These are phyloP conservation scores for Salix arbutifolia DNA, from an alignment of 345 rosid species.

Conservation along the genomic window DNA sequence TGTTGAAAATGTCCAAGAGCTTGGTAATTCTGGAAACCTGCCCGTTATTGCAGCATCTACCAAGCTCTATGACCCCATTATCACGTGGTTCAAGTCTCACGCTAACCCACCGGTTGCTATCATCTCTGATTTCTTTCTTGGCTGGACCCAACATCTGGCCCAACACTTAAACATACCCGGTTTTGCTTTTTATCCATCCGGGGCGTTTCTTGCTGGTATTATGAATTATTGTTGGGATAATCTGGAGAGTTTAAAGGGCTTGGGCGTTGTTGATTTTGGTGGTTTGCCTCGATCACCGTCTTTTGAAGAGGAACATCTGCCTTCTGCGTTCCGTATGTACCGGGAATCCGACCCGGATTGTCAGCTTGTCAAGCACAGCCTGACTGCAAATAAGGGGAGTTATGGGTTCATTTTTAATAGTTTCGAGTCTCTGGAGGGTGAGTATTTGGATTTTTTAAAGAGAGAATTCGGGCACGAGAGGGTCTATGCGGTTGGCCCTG, in stretches of 20 bases:
- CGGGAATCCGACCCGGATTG: conserved; percentile 32
- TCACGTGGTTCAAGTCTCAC: conserved; percentile 56
- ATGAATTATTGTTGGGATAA: conserved; percentile 25
- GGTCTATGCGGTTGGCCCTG: conserved; percentile 57
- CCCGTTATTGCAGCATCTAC: conserved; percentile 39
- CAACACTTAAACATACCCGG: conserved; percentile 36
- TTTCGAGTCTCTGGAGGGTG: conserved; percentile 42
- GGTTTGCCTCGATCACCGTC: conserved; percentile 51
- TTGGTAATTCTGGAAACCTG: conserved; percentile 44
- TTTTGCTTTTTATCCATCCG: conserved; percentile 43
- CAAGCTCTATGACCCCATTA: conserved; percentile 41
- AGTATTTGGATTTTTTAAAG: conserved; percentile 34
- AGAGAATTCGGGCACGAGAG: conserved; percentile 37
- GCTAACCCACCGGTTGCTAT: conserved; percentile 54
- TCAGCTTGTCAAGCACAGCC: conserved; percentile 25
- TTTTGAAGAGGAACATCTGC: conserved; percentile 47
- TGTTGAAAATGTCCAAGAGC: conserved; percentile 52
- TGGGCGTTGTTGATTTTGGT: conserved; percentile 28
- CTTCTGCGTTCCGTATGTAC: conserved; percentile 30
- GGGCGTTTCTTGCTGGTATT: conserved; percentile 34
- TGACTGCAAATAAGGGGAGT: conserved; percentile 30
- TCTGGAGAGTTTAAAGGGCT: conserved; percentile 6
- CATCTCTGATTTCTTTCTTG: conserved; percentile 72
- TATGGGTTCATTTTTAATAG: conserved; percentile 49
- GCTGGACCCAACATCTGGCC: conserved; percentile 62